Evolutionary conservation across 805 yeast genomes (phyloP), one percentile per base, ranked within the genome.

Genomic region (Starmerella bombi): DNA sequence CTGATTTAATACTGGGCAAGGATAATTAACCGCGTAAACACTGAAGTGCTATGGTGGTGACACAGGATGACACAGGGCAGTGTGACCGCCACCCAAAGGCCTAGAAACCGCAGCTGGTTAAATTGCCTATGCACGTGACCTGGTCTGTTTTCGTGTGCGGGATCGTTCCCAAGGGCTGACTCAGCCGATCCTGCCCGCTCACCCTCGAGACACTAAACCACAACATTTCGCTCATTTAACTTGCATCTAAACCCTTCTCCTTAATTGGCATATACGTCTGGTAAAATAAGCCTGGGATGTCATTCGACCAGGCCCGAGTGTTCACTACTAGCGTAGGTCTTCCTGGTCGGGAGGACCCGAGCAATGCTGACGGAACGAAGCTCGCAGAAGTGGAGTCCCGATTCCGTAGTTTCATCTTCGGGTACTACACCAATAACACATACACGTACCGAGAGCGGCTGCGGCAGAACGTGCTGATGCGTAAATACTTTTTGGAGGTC

Each of bases 401-500:
- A 40, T 86, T 88, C 66, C 75, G 78, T 50, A 69, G 74, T 50
- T 91, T 91, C 60, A 71, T 91, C 31, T 65, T 84, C 40, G 94
- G 85, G 58, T 91, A 84, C 61, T 72, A 94, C 61, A 70, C 83
- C 45, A 80, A 81, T 55, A 73, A 82, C 43, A 79, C 75, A 57
- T 91, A 81, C 59, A 67, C 85, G 30, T 88, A 88, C 65, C 63
- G 68, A 67, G 95, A 86, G 53, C 94, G 86, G 58, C 67, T 91
- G 41, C 69, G 95, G 51, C 94, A 84, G 54, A 84, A 86, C 59
- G 64, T 93, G 35, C 66, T 88, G 37, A 77, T 83, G 48, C 77
- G 77, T 41, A 74, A 77, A 53, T 86, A 75, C 61, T 71, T 69
- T 31, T 61, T 91, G 38, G 71, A 73, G 3, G 93, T 91, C 9